A percentile compares a stretch with the other conserved stretches of the same genome.
Evolutionary conservation across 1,284 basidiomycete genomes (phyloP).

Genomic region (Rhodotorula sp.): DNA sequence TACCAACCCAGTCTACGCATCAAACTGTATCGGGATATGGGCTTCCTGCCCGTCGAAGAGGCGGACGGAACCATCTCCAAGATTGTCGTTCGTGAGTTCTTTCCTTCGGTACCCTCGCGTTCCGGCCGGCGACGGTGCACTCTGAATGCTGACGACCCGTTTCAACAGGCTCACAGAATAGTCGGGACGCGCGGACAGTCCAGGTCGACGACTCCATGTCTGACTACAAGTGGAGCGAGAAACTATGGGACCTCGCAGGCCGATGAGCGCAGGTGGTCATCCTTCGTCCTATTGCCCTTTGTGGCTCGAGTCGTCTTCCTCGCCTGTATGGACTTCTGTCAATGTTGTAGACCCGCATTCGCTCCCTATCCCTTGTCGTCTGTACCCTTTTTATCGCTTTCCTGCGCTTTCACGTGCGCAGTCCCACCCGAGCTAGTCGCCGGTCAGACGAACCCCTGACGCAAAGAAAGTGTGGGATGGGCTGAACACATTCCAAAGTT

Average conservation of each 20-base stretch:
- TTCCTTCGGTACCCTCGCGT: background rate
- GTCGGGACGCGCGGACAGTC: slow-evolving; percentile 29
- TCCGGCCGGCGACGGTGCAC: background rate
- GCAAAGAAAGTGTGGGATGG: too few species aligned
- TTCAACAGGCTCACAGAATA: slow-evolving; percentile 19
- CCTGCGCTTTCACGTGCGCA: background rate
- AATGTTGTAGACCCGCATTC: background rate
- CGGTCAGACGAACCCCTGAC: too few species aligned
- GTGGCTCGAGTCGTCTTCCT: too few species aligned
- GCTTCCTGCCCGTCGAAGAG: slow-evolving; percentile 38
- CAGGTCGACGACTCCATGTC: slow-evolving; percentile 20
- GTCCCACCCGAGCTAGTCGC: too few species aligned
- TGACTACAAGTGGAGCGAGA: slow-evolving; percentile 33
- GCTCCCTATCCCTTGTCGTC: background rate
- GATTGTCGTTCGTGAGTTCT: slow-evolving; percentile 33
- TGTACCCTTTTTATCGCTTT: background rate
- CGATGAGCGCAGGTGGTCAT: background rate
- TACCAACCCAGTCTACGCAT: too few species aligned
- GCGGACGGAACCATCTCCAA: slow-evolving; percentile 25
- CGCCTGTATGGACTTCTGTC: too few species aligned
- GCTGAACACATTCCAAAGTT: too few species aligned
- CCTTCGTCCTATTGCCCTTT: too few species aligned
- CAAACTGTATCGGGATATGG: slow-evolving; percentile 37
- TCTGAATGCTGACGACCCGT: too few species aligned
- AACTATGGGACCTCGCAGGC: slow-evolving; percentile 27